These are phyloP conservation scores for Silene uniflora DNA, from an alignment of 148 eudicot genomes.

Conservation along the genomic window DNA sequence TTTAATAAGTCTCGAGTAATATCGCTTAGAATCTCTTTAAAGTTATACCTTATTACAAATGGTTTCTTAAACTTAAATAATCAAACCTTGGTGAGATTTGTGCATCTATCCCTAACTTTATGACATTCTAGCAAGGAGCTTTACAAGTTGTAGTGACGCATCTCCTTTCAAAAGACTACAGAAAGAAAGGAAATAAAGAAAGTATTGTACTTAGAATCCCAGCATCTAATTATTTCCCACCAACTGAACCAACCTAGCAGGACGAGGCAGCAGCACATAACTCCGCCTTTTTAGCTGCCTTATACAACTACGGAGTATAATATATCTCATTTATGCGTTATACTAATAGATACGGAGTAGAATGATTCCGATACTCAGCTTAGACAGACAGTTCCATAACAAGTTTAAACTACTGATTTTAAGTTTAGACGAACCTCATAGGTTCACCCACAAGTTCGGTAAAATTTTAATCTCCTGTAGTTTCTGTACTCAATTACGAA, in stretches of 20 bases:
- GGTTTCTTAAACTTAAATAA: neutral
- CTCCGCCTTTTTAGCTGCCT: conserved; percentile 26
- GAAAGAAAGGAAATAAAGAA: neutral
- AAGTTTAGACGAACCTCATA: no score
- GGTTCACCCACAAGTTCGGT: no score
- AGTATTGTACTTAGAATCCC: conserved; percentile 3
- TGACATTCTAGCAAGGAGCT: neutral
- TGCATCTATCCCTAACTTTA: neutral
- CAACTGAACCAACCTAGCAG: conserved; percentile 28
- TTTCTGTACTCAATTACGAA: no score
- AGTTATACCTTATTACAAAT: neutral
- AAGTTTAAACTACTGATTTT: no score
- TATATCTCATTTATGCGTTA: no score
- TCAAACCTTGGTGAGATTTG: neutral
- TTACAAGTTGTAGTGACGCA: conserved; percentile 8
- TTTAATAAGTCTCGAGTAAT: no score
- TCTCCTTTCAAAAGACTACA: conserved; percentile 3
- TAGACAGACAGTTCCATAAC: no score
- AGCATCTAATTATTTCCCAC: conserved; percentile 23
- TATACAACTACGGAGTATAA: neutral
- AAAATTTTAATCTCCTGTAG: no score
- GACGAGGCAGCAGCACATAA: conserved; percentile 12
- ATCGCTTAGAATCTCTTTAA: neutral
- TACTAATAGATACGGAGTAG: no score
- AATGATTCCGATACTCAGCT: no score